Conservation (phyloP, 2,329 filamentous ascomycete species). For the Cladophialophora yegresii region DNA sequence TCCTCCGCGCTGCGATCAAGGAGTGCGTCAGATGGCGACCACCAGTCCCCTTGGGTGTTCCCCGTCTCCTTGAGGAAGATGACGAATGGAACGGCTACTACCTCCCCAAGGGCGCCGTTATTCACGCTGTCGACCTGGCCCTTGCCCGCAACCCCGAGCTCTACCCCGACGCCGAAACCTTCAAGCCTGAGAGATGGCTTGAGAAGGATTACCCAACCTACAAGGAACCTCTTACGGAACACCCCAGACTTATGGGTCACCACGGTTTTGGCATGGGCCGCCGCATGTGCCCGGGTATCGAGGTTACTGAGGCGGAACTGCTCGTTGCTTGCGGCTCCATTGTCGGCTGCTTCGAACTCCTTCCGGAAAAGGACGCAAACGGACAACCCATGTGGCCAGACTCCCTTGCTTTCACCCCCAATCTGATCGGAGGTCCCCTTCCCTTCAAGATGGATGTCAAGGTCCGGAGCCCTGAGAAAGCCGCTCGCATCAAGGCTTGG, state of each 20-base stretch:
- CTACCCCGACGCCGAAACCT: slow-evolving; percentile 39
- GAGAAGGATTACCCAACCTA: slow-evolving; percentile 39
- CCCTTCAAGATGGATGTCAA: slow-evolving; percentile 38
- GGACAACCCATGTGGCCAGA: slow-evolving; percentile 35
- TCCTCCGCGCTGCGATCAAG: slow-evolving; percentile 47
- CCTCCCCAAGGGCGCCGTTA: slow-evolving; percentile 52
- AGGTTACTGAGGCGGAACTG: slow-evolving; percentile 37
- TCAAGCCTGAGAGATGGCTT: slow-evolving; percentile 39
- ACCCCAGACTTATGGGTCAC: slow-evolving; percentile 38
- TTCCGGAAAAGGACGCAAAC: slow-evolving; percentile 33
- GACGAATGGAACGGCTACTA: slow-evolving; percentile 54
- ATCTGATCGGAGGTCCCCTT: slow-evolving; percentile 37
- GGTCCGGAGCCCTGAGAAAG: slow-evolving; percentile 34
- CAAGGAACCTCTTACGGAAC: slow-evolving; percentile 39
- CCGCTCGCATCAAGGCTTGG: slow-evolving; percentile 35
- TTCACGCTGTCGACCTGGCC: slow-evolving; percentile 47
- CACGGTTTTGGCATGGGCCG: slow-evolving; percentile 39
- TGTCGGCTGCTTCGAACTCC: slow-evolving; percentile 36
- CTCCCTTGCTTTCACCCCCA: slow-evolving; percentile 34
- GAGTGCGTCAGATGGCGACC: slow-evolving; percentile 52
- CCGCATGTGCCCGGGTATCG: slow-evolving; percentile 39
- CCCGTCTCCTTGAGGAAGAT: slow-evolving; percentile 56
- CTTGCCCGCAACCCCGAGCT: slow-evolving; percentile 38
- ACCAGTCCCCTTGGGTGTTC: slow-evolving; percentile 53
- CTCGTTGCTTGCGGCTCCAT: slow-evolving; percentile 37